These are phyloP conservation scores for Pestalotiopsis fici DNA, from an alignment of 2,329 filamentous ascomycete genomes.

Conservation along the genomic window DNA sequence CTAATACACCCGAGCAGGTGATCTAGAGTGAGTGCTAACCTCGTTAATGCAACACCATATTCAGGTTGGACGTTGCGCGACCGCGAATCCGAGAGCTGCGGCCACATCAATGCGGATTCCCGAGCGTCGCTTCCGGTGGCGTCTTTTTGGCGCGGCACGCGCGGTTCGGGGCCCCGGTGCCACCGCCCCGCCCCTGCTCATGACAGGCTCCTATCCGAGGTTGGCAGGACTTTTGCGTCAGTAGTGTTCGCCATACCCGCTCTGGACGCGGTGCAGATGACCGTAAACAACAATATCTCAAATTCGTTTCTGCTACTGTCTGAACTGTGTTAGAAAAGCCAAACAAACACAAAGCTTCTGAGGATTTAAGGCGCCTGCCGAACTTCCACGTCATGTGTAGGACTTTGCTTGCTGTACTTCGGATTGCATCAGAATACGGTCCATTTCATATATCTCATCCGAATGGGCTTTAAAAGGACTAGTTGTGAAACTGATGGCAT, in stretches of 20 bases:
- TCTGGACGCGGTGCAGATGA: neutral
- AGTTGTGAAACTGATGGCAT: too few relatives aligned
- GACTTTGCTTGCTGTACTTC: too few relatives aligned
- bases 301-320: neutral
- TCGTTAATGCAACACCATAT: too few relatives aligned
- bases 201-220: neutral
- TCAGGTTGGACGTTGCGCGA: too few relatives aligned
- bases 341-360: too few relatives aligned
- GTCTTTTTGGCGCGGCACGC: neutral
- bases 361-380: neutral
- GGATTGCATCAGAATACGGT: too few relatives aligned
- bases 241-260: neutral
- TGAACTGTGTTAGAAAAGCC: too few relatives aligned
- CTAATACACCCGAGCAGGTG: too few relatives aligned
- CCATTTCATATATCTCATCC: too few relatives aligned
- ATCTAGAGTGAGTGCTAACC: too few relatives aligned
- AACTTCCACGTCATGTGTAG: too few relatives aligned
- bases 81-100: neutral
- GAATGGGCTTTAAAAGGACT: too few relatives aligned
- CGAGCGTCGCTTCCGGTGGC: neutral
- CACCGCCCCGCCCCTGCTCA: neutral
- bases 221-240: neutral
- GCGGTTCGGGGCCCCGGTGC: neutral
- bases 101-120: neutral
- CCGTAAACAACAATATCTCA: neutral